These are phyloP conservation scores for Boletus patriciae DNA, from an alignment of 768 basidiomycete species.

Conservation along the genomic window DNA sequence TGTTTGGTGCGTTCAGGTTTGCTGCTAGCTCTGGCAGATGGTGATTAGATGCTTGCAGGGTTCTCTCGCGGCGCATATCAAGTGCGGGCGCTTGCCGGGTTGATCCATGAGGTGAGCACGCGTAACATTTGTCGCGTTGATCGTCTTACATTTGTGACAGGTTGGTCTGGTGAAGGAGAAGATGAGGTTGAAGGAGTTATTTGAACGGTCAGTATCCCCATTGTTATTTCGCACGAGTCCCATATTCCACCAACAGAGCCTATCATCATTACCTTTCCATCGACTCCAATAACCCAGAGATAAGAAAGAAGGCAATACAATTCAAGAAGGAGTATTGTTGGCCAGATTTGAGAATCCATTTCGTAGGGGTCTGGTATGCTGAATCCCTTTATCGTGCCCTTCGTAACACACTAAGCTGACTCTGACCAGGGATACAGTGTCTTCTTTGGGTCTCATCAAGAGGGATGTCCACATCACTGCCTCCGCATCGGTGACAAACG, in stretches of 20 bases:
- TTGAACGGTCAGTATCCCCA: background rate
- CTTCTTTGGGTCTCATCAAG: slow-evolving; percentile 7
- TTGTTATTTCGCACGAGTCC: background rate
- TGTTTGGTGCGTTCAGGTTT: slow-evolving; percentile 34
- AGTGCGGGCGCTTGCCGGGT: slow-evolving; percentile 37
- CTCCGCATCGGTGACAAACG: slow-evolving; percentile 5
- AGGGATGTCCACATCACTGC: slow-evolving; percentile 3
- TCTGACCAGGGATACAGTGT: slow-evolving; percentile 13
- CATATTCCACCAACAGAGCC: background rate
- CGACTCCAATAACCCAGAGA: slow-evolving; percentile 22
- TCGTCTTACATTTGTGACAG: background rate
- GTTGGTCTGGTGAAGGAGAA: background rate
- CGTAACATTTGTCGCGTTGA: background rate
- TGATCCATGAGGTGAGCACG: slow-evolving; percentile 35
- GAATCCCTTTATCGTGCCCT: background rate
- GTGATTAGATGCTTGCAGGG: slow-evolving; percentile 21
- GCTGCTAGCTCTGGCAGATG: background rate
- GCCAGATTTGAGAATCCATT: slow-evolving; percentile 30
- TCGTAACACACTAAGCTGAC: background rate
- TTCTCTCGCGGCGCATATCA: slow-evolving; percentile 47
- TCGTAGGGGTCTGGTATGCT: slow-evolving; percentile 35
- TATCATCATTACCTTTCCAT: slow-evolving; percentile 16
- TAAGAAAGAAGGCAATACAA: slow-evolving; percentile 1
- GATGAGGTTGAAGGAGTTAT: background rate
- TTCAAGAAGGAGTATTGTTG: slow-evolving; percentile 34